A percentile compares a stretch with the other conserved stretches of the same genome.
Evolutionary conservation across 768 basidiomycete genomes (phyloP).

Genomic region (Leccinum aurantiacum): DNA sequence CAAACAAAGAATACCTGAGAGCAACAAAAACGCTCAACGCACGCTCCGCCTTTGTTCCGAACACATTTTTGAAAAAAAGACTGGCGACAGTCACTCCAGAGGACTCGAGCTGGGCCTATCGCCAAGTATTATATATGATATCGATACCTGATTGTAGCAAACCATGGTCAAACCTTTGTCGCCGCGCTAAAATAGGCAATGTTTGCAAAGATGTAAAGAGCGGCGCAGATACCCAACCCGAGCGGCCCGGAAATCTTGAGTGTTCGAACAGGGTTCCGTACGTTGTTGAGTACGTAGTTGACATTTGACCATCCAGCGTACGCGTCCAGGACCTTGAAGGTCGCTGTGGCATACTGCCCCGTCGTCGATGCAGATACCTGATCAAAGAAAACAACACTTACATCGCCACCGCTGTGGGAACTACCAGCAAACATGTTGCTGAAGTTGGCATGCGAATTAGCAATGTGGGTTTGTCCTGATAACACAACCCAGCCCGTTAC

Average conservation of each 20-base stretch:
- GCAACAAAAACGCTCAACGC: slow-evolving; percentile 59
- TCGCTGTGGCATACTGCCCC: slow-evolving; percentile 56
- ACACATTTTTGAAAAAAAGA: slow-evolving; percentile 59
- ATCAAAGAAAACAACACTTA: slow-evolving; percentile 10
- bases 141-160: neutral
- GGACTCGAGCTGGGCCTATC: slow-evolving; percentile 44
- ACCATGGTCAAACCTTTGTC: slow-evolving; percentile 20
- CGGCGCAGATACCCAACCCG: slow-evolving; percentile 52
- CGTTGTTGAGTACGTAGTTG: slow-evolving; percentile 47
- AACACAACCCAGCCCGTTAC: slow-evolving; percentile 63
- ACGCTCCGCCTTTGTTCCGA: slow-evolving; percentile 50
- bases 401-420: slow-evolving; percentile 50
- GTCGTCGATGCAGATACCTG: neutral
- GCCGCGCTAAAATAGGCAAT: slow-evolving; percentile 53
- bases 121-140: no score
- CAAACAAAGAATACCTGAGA: slow-evolving; percentile 39
- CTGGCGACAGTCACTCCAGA: slow-evolving; percentile 58
- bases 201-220: slow-evolving; percentile 56
- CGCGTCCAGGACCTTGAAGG: slow-evolving; percentile 54
- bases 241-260: slow-evolving; percentile 63
- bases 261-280: slow-evolving; percentile 57
- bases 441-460: slow-evolving; percentile 59
- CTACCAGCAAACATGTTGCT: slow-evolving; percentile 56
- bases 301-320: slow-evolving; percentile 56
- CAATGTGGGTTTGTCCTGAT: slow-evolving; percentile 53